A percentile compares a stretch with the other conserved stretches of the same genome.
Conservation (phyloP, 2,329 filamentous ascomycete species). For the Botrytis fragariae region DNA sequence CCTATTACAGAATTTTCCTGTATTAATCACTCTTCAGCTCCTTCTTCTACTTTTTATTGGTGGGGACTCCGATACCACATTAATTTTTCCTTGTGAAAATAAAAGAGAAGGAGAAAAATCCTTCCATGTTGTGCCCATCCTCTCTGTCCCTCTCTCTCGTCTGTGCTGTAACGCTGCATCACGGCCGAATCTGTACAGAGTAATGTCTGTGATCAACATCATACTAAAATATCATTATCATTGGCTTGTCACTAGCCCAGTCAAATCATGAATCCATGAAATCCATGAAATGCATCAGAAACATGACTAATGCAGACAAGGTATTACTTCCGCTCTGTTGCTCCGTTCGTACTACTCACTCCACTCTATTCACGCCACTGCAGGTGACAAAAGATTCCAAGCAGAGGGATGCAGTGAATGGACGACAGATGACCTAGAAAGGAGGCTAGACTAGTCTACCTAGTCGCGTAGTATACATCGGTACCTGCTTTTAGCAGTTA, state of each 20-base stretch:
- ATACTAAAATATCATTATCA: not conserved
- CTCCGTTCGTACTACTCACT: not conserved
- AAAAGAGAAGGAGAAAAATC: not conserved
- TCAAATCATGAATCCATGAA: not conserved
- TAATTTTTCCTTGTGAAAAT: not conserved
- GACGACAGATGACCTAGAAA: not conserved
- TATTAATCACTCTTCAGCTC: not conserved
- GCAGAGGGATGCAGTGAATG: not conserved
- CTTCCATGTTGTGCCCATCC: not conserved
- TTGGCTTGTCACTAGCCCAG: not conserved
- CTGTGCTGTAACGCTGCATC: not conserved
- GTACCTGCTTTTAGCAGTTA: not conserved
- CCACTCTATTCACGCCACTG: not conserved
- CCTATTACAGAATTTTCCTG: not conserved
- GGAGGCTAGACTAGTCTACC: not conserved
- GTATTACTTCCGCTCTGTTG: not conserved
- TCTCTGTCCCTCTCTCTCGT: not conserved
- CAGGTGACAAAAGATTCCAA: not conserved
- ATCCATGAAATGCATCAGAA: not conserved
- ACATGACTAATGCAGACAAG: not conserved
- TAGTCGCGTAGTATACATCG: not conserved
- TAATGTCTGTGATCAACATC: not conserved
- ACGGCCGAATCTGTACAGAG: not conserved
- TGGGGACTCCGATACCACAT: not conserved
- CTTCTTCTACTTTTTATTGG: not conserved